These are phyloP conservation scores for Oryza glumipatula DNA, from an alignment of 176 grass and related monocot genomes.

Conservation along the genomic window DNA sequence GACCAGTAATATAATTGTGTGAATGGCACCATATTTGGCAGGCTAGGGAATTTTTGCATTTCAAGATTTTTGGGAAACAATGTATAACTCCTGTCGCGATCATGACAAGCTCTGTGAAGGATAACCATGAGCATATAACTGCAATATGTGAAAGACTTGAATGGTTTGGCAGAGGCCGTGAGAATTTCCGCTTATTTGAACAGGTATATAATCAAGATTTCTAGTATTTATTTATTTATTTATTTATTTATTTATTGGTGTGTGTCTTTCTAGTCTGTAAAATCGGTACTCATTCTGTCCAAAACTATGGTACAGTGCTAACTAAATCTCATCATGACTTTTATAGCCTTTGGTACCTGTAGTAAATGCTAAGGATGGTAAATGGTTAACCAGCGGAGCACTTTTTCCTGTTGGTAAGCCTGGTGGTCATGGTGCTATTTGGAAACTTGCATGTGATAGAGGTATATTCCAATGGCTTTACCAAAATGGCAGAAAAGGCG, in stretches of 20 bases:
- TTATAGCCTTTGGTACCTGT: constrained; percentile 93
- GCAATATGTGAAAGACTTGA: constrained; percentile 75
- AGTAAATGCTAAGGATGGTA: constrained; percentile 81
- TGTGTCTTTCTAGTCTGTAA: constrained; percentile 28
- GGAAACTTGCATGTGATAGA: constrained; percentile 92
- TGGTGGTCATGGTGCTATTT: constrained; percentile 94
- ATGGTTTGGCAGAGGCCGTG: constrained; percentile 89
- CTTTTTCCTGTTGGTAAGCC: constrained; percentile 89
- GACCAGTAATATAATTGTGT: not conserved
- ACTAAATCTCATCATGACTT: constrained; percentile 34
- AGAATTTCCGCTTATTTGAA: constrained; percentile 86
- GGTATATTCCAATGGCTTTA: constrained; percentile 89
- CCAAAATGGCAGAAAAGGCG: constrained; percentile 80
- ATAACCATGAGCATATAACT: constrained; percentile 87
- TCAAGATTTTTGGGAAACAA: constrained; percentile 90
- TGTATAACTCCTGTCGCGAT: constrained; percentile 92
- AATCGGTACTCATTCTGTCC: not conserved
- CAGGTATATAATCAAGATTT: constrained; percentile 57
- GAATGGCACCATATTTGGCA: constrained; percentile 32
- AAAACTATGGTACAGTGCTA: constrained; percentile 3
- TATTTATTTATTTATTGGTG: not conserved
- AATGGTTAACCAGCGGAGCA: constrained; percentile 73
- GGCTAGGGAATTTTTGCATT: constrained; percentile 97
- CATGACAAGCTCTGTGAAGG: constrained; percentile 99
- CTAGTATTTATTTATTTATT: not conserved